Evolutionary conservation across 768 basidiomycete genomes (phyloP), one percentile per base, ranked within the genome.

Genomic region (Trametes gibbosa): DNA sequence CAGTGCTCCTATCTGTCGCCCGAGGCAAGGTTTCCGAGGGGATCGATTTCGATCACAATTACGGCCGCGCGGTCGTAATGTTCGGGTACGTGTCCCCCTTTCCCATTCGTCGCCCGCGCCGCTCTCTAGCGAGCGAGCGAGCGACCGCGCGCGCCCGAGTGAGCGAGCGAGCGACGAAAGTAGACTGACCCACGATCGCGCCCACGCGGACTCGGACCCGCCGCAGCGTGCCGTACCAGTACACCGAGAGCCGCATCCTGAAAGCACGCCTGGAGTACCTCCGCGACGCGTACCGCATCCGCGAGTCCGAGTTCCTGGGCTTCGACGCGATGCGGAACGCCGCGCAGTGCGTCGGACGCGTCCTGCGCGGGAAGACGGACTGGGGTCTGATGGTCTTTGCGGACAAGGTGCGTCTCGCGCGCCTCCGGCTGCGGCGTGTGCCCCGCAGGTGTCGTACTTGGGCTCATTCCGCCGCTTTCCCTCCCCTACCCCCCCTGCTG

Each of bases 41-140:
- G n/a, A 99, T 99, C 68, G 97, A 99, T 84, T 99, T 99, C 69
- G 97, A 99, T 71, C 97, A 99, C 74, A 98, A 99, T 72, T 99
- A 98, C 70, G 97, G 97, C 1, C 84, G 97, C 50, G 97, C 97
- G 65, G 95, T 98, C 70, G 94, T 99, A 72, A 98, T 99, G 97
- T 98, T 99, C 77, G 97, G 97, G 92, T 94, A 71, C 54, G 81
- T 72, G 81, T 72, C 73, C 10, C 68, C 49, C 8, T 21, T 46
- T 12, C 14, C 32, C 41, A 21, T 12, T 21, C 54, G 39, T 24
- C 35, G 34, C 35, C 53, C 41, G 19, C 42, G 16, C 17, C 17
- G 48, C 5, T 21, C 16, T 8, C 34, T 9, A 25, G 39, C 39
- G 46, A 50, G 50, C 25, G 32, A 19, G 48, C 32, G n/a, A 17